Evolutionary conservation across 1,284 basidiomycete species (phyloP), one percentile per base, ranked within the genome.

Genomic region (Porphyrellus sp.): DNA sequence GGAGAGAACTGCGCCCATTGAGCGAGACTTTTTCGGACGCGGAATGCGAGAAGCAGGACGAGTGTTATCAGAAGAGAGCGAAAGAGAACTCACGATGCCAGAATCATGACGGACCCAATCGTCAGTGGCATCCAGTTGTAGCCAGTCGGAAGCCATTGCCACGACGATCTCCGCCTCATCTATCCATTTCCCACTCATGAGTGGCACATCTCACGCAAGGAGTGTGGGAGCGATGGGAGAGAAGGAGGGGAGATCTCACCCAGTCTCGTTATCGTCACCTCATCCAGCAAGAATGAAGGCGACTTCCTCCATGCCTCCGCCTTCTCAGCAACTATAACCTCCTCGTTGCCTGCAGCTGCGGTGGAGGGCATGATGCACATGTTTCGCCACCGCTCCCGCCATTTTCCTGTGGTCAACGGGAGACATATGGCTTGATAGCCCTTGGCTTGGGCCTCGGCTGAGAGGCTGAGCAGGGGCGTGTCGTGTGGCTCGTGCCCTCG

Each of bases 51-150:
- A 53, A 24, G 53, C 53, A 51, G 39, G 53, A 52, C 35, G 45
- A 42, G 49, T 24, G 52, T 13, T 44, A 38, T 30, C 41, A 31
- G 51, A 49, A 57, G 43, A 47, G 50, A 24, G 47, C 41, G 47
- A 52, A 39, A 76, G 31, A 40, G 53, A 38, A 77, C 86, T 70
- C 69, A 93, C 93, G 53, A 97, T 87, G 73, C 98, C 97, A 47
- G 93, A 89, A 67, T 99, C 97, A 62, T 96, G 91, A 41, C 97
- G 84, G 53, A 99, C 89, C 75, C 95, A 95, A 65, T 95, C 92
- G 70, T 98, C 94, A 1, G 81, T 75, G 12, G 93, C 87, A 72
- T 99, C 97, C 37, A 99, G 78, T 70, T 98, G 93, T 12, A 99
- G 78, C 97, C 97, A 99, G 54, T 92, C 90, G 15, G 93, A 93